These are phyloP conservation scores for Isatis tinctoria DNA, from an alignment of 345 rosid species.

Conservation along the genomic window DNA sequence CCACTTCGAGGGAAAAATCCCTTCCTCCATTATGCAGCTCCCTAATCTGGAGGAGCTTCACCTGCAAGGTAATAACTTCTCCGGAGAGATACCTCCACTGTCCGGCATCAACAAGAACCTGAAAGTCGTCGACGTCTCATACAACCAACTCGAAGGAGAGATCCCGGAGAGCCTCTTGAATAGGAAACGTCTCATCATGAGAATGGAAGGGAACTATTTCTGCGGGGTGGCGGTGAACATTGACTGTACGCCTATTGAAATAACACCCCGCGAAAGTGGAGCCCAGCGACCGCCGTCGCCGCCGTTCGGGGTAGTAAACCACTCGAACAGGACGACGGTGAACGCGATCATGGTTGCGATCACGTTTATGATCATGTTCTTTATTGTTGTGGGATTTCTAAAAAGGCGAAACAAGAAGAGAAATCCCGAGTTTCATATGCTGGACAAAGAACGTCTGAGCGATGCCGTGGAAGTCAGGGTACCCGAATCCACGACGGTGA, in stretches of 20 bases:
- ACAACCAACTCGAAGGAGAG: constrained; percentile 58
- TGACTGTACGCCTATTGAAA: no score
- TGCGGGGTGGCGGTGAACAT: constrained; percentile 48
- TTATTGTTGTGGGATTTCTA: constrained; percentile 19
- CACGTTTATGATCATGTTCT: constrained; percentile 22
- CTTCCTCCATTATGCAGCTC: constrained; percentile 41
- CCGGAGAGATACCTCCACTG: constrained; percentile 56
- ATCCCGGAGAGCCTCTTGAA: constrained; percentile 39
- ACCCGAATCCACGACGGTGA: constrained; percentile 29
- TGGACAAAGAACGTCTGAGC: constrained; percentile 43
- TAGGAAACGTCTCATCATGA: constrained; percentile 26
- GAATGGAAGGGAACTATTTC: constrained; percentile 45
- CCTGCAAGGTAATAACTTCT: constrained; percentile 55
- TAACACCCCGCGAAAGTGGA: background rate
- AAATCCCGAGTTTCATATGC: constrained; percentile 41
- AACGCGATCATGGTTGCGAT: background rate
- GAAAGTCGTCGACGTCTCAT: constrained; percentile 42
- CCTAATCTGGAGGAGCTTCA: constrained; percentile 56
- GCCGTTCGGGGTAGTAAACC: background rate
- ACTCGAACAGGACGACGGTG: background rate
- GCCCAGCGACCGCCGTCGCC: background rate
- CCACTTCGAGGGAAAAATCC: constrained; percentile 52
- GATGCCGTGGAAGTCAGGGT: constrained; percentile 37
- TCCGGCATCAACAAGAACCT: constrained; percentile 19
- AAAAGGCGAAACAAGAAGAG: constrained; percentile 8